Conservation (phyloP, 2,329 filamentous ascomycete genomes). For the Talaromyces verruculosus region DNA sequence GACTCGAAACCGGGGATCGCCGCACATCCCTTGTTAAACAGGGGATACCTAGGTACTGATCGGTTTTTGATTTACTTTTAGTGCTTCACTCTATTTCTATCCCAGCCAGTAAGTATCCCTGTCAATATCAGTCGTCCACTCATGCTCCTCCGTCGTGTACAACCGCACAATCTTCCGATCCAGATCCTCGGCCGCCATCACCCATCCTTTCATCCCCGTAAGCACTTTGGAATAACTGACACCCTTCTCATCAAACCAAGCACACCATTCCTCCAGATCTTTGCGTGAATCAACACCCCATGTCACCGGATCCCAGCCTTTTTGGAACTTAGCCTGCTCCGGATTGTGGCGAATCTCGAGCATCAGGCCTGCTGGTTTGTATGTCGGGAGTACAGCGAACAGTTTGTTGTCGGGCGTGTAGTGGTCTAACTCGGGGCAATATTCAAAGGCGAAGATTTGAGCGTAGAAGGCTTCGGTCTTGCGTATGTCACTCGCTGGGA, state of each 20-base stretch:
- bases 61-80: too few relatives aligned
- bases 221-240: background rate
- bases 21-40: too few relatives aligned
- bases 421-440: background rate
- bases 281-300: background rate
- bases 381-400: background rate
- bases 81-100: background rate
- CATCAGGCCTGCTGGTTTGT: background rate
- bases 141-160: background rate
- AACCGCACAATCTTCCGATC: background rate
- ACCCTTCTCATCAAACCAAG: background rate
- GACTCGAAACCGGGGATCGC: too few relatives aligned
- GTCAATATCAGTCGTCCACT: background rate
- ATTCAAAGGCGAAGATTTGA: background rate
- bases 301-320: background rate
- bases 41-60: too few relatives aligned
- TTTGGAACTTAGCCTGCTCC: background rate
- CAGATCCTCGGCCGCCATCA: background rate
- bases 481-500: background rate
- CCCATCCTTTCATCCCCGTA: background rate
- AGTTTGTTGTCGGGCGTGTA: background rate
- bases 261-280: background rate
- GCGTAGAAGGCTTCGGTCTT: background rate
- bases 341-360: background rate
- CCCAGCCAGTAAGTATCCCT: background rate